Conservation (phyloP, 2,329 filamentous ascomycete species). For the Lachnum nothofagi region DNA sequence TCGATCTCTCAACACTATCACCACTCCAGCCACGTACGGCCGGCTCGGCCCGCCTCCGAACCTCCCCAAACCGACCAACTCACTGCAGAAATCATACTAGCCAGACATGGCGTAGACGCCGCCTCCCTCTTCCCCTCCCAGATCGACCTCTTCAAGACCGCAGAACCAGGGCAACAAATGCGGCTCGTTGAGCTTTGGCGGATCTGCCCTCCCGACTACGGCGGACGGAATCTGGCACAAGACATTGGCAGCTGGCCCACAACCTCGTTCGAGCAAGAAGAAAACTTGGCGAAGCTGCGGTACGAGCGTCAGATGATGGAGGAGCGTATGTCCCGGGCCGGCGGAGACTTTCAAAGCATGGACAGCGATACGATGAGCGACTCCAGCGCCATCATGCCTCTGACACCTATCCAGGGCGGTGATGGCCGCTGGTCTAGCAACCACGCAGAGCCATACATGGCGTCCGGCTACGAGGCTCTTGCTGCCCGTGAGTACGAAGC, state of each 20-base stretch:
- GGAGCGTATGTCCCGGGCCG: constrained; percentile 36
- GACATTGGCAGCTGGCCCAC: constrained; percentile 54
- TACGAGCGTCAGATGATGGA: constrained; percentile 49
- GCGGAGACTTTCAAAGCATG: constrained; percentile 35
- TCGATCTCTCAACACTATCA: constrained; percentile 78
- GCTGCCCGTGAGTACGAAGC: constrained; percentile 60
- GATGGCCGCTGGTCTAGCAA: constrained; percentile 47
- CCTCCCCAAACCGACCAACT: constrained; percentile 45
- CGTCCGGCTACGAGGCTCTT: constrained; percentile 70
- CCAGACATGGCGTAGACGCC: constrained; percentile 65
- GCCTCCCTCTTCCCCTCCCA: constrained; percentile 66
- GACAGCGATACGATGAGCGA: constrained; percentile 42
- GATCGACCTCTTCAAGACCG: constrained; percentile 71
- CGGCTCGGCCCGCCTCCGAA: constrained; percentile 46
- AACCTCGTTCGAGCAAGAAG: constrained; percentile 50
- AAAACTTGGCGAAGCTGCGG: constrained; percentile 51
- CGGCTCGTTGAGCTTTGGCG: constrained; percentile 81
- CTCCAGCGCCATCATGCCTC: constrained; percentile 34
- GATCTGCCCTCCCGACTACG: constrained; percentile 65
- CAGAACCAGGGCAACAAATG: constrained; percentile 64
- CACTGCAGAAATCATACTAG: constrained; percentile 54
- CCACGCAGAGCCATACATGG: constrained; percentile 64
- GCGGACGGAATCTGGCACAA: constrained; percentile 50
- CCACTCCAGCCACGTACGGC: constrained; percentile 64
- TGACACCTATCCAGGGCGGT: constrained; percentile 44